Base-by-base conservation (phyloP, 2,329 filamentous ascomycete genomes). In the Lachnellula arida region DNA sequence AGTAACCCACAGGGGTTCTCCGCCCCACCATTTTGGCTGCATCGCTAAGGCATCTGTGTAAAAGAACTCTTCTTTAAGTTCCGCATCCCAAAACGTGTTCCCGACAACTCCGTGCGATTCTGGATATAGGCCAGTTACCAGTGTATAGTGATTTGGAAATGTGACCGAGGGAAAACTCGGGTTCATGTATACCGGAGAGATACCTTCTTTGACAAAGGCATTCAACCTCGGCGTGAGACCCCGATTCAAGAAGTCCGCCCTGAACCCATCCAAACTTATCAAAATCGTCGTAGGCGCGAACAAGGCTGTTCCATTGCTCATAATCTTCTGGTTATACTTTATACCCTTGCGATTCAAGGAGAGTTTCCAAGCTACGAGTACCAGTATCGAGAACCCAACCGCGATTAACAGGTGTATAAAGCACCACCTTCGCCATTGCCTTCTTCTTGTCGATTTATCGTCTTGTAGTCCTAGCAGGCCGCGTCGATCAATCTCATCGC, bases 131-230 rank as follows among this genome's bases (percentile, higher is more conserved):
- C 94, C 94, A 0, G 94, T 97, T 0, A 91, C 90, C 39, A 97
- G 77, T 0, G 93, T 97, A 71, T 93, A 97, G 71, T 97, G 94
- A 65, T 97, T 93, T 12, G 94, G 94, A 66, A 99, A 99, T 0
- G 94, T 99, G 46, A 99, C 90, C 22, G 90, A 96, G 0, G 94
- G 94, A 63, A 99, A 99, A 40, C 91, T 95, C 0, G 94, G 94
- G 6, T 84, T 80, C 91, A 99, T 97, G 73, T 93, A 97, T 62
- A 85, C 81, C 2, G 94, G 93, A 5, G 92, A 96, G 11, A 97
- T 85, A 32, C 94, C 94, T 61, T 91, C 84, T 58, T 83, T 81
- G 59, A 96, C 78, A 61, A 99, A 67, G 2, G 85, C 80, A 63
- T 85, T 89, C 8, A 99, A 77, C 2, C 87, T 85, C 0, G 93